A percentile compares a stretch with the other conserved stretches of the same genome.
Conservation (phyloP, 2,329 filamentous ascomycete genomes). For the Knoxdaviesia proteae region DNA sequence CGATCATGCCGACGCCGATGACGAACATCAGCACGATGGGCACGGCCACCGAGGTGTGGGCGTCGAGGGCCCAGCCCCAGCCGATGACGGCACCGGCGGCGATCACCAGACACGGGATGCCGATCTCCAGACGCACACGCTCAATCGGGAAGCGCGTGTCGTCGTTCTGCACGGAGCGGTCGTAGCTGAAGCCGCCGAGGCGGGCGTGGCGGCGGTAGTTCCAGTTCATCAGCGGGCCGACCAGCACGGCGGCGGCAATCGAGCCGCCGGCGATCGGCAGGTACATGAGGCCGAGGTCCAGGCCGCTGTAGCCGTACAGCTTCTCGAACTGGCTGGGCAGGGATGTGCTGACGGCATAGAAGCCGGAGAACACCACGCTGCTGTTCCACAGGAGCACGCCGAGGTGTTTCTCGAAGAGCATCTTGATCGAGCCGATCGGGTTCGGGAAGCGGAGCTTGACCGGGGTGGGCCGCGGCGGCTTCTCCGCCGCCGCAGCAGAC, state of each 20-base stretch:
- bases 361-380: constrained; percentile 25
- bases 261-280: constrained; percentile 28
- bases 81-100: constrained; percentile 22
- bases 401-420: constrained; percentile 20
- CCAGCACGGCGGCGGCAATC: constrained; percentile 20
- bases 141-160: constrained; percentile 29
- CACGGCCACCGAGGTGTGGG: constrained; percentile 20
- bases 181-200: constrained; percentile 28
- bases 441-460: constrained; percentile 11
- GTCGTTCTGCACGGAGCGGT: constrained; percentile 28
- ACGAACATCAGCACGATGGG: constrained; percentile 24
- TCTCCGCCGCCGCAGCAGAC: not conserved
- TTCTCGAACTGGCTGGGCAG: constrained; percentile 20
- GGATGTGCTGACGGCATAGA: constrained; percentile 24
- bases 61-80: constrained; percentile 32
- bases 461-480: not conserved
- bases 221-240: constrained; percentile 39
- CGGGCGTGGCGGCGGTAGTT: constrained; percentile 44
- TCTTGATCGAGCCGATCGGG: constrained; percentile 16
- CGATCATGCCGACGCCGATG: constrained; percentile 26
- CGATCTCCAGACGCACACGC: constrained; percentile 25
- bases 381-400: constrained; percentile 22
- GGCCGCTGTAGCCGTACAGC: constrained; percentile 39
- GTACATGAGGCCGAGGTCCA: constrained; percentile 31
- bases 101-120: constrained; percentile 28